phyloP scores from a whole-genome alignment of 495 filamentous ascomycete species.

The Lophiostoma macrostomum region DNA sequence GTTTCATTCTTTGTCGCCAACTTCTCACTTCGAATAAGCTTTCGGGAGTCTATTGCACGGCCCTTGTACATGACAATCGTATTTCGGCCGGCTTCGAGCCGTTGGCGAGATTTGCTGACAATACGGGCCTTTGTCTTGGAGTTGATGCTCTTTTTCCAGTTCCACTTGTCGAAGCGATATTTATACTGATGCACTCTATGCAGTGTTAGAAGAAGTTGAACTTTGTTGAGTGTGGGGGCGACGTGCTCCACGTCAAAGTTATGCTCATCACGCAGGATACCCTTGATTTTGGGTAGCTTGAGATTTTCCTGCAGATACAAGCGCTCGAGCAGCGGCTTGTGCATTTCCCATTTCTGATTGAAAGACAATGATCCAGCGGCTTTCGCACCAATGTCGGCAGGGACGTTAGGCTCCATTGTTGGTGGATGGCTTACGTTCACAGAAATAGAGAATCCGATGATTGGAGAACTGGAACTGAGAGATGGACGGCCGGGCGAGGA shows the following conservation, averaged over 20 bases:
- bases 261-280: not conserved
- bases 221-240: not conserved
- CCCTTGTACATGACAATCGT: constrained; percentile 30
- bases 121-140: constrained; percentile 23
- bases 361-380: not conserved
- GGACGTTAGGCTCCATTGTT: not conserved
- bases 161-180: constrained; percentile 7
- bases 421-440: not conserved
- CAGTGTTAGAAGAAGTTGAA: not conserved
- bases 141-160: constrained; percentile 4
- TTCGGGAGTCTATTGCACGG: constrained; percentile 35
- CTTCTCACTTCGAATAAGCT: constrained; percentile 24
- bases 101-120: constrained; percentile 8
- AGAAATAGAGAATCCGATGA: too few relatives aligned
- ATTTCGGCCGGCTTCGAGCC: constrained; percentile 35
- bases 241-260: constrained; percentile 1
- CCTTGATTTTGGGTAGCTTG: not conserved
- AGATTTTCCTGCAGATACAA: constrained; percentile 3
- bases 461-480: too few relatives aligned
- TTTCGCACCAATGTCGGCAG: not conserved
- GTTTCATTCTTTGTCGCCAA: not conserved
- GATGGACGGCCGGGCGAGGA: not conserved
- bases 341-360: constrained; percentile 1
- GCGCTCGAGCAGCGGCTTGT: constrained; percentile 3
- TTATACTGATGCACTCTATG: constrained; percentile 4